Evolutionary conservation across 2,329 filamentous ascomycete genomes (phyloP).

Genomic region (Sporothrix curviconia): DNA sequence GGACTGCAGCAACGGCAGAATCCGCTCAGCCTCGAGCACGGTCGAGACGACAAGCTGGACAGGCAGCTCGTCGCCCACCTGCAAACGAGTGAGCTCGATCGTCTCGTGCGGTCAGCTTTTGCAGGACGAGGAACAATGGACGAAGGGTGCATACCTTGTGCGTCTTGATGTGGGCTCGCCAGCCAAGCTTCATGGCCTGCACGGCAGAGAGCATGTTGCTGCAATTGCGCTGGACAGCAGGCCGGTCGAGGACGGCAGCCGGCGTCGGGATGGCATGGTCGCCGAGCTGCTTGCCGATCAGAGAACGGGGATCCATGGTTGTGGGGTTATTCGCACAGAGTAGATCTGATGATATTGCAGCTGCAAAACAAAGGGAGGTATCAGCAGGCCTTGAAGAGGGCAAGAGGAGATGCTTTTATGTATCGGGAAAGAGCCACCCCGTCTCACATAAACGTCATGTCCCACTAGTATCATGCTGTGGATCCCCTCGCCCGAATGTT

Average conservation of each 20-base stretch:
- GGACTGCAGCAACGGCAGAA: slow-evolving; percentile 54
- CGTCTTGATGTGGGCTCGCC: slow-evolving; percentile 75
- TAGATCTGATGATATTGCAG: too few relatives aligned
- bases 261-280: slow-evolving; percentile 57
- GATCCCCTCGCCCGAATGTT: not conserved
- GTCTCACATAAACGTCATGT: slow-evolving; percentile 1
- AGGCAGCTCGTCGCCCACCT: slow-evolving; percentile 22
- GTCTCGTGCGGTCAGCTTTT: too few relatives aligned
- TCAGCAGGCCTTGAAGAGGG: too few relatives aligned
- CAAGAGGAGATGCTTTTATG: too few relatives aligned
- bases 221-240: slow-evolving; percentile 62
- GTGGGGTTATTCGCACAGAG: too few relatives aligned
- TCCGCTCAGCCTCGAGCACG: slow-evolving; percentile 62
- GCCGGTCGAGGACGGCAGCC: slow-evolving; percentile 60
- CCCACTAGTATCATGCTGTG: slow-evolving; percentile 7
- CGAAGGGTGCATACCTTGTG: slow-evolving; percentile 77
- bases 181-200: slow-evolving; percentile 52
- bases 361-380: too few relatives aligned
- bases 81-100: slow-evolving; percentile 20
- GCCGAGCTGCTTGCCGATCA: slow-evolving; percentile 48
- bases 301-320: slow-evolving; percentile 26
- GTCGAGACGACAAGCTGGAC: slow-evolving; percentile 67
- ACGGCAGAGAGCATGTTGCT: slow-evolving; percentile 62
- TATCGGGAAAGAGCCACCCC: not conserved
- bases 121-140: too few relatives aligned